Evolutionary conservation across 345 rosid species (phyloP).

Genomic region (Eucalyptus sideroxylon): DNA sequence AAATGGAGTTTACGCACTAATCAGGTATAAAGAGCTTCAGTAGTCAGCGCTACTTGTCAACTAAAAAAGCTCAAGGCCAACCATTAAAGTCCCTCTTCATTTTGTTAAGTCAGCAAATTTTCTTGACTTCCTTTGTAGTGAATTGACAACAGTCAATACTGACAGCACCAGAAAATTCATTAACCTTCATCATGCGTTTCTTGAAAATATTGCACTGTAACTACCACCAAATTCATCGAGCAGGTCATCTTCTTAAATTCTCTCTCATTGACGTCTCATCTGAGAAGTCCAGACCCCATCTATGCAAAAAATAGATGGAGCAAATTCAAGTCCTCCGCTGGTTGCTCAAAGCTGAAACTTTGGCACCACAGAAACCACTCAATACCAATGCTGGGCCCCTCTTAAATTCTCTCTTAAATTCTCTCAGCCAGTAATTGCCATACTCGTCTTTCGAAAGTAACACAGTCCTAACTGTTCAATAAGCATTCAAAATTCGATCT

Average conservation of each 20-base stretch:
- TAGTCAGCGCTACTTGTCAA: background rate
- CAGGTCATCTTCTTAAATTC: background rate
- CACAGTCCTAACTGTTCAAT: background rate
- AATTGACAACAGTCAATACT: background rate
- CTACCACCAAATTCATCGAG: background rate
- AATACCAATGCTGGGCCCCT: background rate
- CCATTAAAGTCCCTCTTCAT: background rate
- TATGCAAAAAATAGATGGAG: background rate
- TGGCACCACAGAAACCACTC: background rate
- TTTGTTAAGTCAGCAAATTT: background rate
- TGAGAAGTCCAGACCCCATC: background rate
- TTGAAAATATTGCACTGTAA: background rate
- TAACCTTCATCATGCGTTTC: background rate
- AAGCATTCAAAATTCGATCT: background rate
- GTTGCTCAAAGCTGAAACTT: background rate
- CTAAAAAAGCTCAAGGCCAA: background rate
- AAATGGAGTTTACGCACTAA: background rate
- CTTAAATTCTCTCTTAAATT: background rate
- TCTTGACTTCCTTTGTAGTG: background rate
- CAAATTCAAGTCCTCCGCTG: background rate
- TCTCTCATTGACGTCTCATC: background rate
- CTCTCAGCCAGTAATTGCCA: background rate
- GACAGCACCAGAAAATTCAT: fast-evolving
- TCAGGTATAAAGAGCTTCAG: background rate
- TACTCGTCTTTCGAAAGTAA: background rate